Percentiles rank a stretch among this genome's conserved stretches.
Evolutionary conservation across 177 flowering plant genomes (phyloP).

Genomic region (Tripterygium wilfordii): DNA sequence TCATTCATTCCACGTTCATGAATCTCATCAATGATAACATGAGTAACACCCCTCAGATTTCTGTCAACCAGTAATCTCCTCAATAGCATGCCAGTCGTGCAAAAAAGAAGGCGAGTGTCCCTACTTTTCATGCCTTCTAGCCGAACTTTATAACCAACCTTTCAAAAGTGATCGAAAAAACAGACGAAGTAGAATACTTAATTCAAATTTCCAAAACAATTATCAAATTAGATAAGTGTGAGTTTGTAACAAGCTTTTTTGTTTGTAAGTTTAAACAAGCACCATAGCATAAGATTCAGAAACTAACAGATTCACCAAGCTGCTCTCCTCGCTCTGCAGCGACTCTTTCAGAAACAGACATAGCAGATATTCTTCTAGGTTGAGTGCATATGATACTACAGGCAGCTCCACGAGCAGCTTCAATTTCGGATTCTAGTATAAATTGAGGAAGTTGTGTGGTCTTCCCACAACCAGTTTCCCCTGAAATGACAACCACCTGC

Average conservation of each 20-base stretch:
- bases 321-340: constrained; percentile 93
- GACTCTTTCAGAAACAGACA: constrained; percentile 97
- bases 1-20: constrained; percentile 99
- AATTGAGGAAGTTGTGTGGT: constrained; percentile 97
- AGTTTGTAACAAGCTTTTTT: too few species aligned
- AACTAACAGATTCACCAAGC: constrained; percentile 89
- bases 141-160: constrained; percentile 99
- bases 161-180: constrained; percentile 2
- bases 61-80: constrained; percentile 85
- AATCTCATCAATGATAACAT: constrained; percentile 96
- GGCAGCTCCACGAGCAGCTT: constrained; percentile 64
- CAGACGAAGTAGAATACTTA: not conserved
- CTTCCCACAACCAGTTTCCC: constrained; percentile 99
- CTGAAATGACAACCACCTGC: constrained; percentile 91
- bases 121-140: constrained; percentile 87
- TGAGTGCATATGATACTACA: constrained; percentile 95
- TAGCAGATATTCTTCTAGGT: constrained; percentile 95
- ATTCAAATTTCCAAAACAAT: too few species aligned
- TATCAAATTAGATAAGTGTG: too few species aligned
- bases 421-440: constrained; percentile 88
- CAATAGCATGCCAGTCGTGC: constrained; percentile 92
- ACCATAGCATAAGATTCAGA: not conserved
- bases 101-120: constrained; percentile 91
- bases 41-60: constrained; percentile 79
- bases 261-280: too few species aligned